Conservation (phyloP, 192 early-diverging fungal genomes). For the Chytriomyces sp. region DNA sequence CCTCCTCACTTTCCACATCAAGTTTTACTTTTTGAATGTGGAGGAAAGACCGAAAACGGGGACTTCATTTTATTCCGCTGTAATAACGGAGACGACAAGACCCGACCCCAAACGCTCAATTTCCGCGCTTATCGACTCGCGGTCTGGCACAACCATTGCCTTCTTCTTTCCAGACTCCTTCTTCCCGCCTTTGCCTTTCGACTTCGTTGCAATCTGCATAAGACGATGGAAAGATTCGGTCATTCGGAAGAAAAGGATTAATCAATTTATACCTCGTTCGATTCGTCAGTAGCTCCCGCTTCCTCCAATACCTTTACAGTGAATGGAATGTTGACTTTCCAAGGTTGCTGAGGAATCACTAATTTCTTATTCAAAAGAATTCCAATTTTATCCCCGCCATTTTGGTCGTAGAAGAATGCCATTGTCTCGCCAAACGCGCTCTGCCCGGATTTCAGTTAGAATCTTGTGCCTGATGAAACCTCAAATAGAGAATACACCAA, state of each 20-base stretch:
- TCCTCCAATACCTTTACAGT: constrained; percentile 56
- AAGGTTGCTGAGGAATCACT: constrained; percentile 54
- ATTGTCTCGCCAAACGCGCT: constrained; percentile 61
- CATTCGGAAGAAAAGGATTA: too few species aligned
- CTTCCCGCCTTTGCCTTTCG: constrained; percentile 20
- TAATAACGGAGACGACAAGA: constrained; percentile 41
- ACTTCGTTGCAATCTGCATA: too few species aligned
- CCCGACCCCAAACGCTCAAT: constrained; percentile 69
- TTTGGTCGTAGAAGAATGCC: constrained; percentile 74
- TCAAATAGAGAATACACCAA: constrained; percentile 2
- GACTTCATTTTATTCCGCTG: too few species aligned
- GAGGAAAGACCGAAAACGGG: too few species aligned
- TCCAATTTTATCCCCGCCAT: constrained; percentile 72
- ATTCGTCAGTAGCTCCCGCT: neutral
- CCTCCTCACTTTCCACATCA: too few species aligned
- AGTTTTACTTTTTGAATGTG: too few species aligned
- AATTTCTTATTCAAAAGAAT: constrained; percentile 67
- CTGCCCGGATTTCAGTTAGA: constrained; percentile 19
- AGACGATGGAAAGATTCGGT: too few species aligned
- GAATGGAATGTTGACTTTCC: constrained; percentile 66
- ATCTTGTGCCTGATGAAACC: constrained; percentile 1
- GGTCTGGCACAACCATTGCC: constrained; percentile 56
- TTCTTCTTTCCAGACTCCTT: constrained; percentile 33
- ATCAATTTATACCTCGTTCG: neutral
- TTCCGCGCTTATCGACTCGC: constrained; percentile 63